Evolutionary conservation across 1,284 basidiomycete species (phyloP).

Genomic region (Cutaneotrichosporon sp.): DNA sequence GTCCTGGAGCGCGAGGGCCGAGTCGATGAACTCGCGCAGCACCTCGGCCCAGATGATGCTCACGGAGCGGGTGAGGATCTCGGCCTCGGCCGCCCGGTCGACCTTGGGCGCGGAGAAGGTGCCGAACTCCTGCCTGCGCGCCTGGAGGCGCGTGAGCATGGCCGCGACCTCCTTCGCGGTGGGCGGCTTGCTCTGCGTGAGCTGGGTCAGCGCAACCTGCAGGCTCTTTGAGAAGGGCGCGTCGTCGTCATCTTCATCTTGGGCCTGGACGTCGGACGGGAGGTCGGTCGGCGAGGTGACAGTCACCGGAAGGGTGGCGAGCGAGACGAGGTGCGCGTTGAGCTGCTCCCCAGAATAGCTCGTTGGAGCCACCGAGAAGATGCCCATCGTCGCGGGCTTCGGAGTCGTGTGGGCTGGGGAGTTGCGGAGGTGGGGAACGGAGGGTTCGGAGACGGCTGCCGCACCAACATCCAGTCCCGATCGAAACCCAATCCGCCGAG

Average conservation of each 20-base stretch:
- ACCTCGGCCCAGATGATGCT: constrained; percentile 51
- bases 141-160: constrained; percentile 29
- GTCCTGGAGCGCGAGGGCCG: constrained; percentile 43
- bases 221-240: constrained; percentile 21
- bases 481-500: not conserved
- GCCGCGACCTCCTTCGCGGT: constrained; percentile 28
- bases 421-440: not conserved
- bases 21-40: constrained; percentile 42
- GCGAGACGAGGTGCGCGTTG: constrained; percentile 38
- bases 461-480: too few relatives aligned
- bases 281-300: constrained; percentile 19
- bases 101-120: constrained; percentile 19
- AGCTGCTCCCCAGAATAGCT: constrained; percentile 50
- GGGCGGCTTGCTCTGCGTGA: constrained; percentile 36
- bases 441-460: too few relatives aligned
- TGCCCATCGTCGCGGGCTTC: constrained; percentile 22
- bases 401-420: not conserved
- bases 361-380: constrained; percentile 31
- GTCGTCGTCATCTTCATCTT: not conserved
- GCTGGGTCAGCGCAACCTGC: constrained; percentile 37
- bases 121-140: constrained; percentile 4
- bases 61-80: constrained; percentile 48
- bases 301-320: constrained; percentile 48
- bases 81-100: constrained; percentile 41
- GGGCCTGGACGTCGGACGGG: constrained; percentile 1